Percentiles rank a stretch among this genome's conserved stretches.
phyloP scores from a whole-genome alignment of 805 yeast genomes.

The Komagataella pastoris region DNA sequence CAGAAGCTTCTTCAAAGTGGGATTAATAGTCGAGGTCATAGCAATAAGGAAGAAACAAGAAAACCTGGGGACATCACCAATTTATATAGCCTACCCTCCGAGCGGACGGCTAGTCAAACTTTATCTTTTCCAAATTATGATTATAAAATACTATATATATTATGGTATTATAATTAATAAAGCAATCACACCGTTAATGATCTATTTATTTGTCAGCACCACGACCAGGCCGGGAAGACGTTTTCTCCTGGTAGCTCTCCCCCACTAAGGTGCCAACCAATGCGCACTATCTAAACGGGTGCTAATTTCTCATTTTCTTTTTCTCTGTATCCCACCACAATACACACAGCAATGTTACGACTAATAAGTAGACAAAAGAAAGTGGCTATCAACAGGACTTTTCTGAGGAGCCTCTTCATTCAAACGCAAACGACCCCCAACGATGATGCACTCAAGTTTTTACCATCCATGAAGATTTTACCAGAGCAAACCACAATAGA shows the following conservation, averaged over 20 bases:
- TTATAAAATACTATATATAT: too few relatives aligned
- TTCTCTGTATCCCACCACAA: neutral
- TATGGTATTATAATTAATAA: too few relatives aligned
- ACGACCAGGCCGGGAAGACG: neutral
- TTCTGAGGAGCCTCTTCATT: constrained; percentile 32
- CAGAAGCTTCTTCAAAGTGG: neutral
- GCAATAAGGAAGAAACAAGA: neutral
- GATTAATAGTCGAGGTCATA: neutral
- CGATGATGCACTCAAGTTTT: constrained; percentile 72
- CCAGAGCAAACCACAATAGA: constrained; percentile 58
- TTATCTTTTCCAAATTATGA: too few relatives aligned
- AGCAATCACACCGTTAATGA: neutral
- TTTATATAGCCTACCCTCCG: neutral
- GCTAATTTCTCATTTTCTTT: neutral
- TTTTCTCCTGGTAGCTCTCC: neutral
- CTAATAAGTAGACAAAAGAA: neutral
- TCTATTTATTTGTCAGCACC: neutral
- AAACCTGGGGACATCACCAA: neutral
- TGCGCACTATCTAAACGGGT: neutral
- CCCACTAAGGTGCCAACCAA: neutral
- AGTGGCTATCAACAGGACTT: neutral
- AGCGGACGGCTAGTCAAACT: neutral
- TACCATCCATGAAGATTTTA: constrained; percentile 62
- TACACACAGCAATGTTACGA: neutral
- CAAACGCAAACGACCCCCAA: constrained; percentile 83